Conservation (phyloP, 2,329 filamentous ascomycete genomes). For the Talaromyces sp. region DNA sequence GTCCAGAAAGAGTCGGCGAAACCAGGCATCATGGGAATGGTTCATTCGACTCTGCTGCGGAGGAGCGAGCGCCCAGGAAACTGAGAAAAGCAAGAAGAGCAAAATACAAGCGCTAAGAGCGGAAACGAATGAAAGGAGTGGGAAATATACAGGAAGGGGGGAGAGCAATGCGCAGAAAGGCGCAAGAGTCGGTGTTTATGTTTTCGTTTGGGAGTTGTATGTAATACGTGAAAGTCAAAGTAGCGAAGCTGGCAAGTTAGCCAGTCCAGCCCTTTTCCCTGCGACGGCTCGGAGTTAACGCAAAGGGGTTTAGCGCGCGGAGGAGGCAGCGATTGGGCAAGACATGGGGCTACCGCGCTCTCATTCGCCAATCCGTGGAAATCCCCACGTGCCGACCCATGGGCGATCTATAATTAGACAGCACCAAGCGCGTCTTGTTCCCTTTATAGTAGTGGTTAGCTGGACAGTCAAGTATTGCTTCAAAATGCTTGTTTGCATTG, state of each 20-base stretch:
- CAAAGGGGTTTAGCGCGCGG: not conserved
- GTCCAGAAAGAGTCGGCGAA: conserved; percentile 99
- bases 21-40: conserved; percentile 61
- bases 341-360: not conserved
- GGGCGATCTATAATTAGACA: conserved; percentile 7
- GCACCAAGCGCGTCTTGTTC: too few relatives aligned
- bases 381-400: conserved; percentile 4
- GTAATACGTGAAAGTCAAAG: not conserved
- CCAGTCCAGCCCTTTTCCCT: not conserved
- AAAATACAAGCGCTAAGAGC: conserved; percentile 1
- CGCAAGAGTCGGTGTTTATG: not conserved
- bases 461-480: not conserved
- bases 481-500: not conserved
- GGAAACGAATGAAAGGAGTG: not conserved
- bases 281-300: not conserved
- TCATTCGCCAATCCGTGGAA: not conserved
- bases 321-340: not conserved
- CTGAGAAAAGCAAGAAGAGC: not conserved
- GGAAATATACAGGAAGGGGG: conserved; percentile 2
- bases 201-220: not conserved
- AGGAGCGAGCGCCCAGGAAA: not conserved
- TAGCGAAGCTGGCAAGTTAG: conserved; percentile 1
- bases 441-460: not conserved
- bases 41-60: not conserved
- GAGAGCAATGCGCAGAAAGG: not conserved